Conservation (phyloP, 2,329 filamentous ascomycete genomes). For the Rachicladosporium sp. region DNA sequence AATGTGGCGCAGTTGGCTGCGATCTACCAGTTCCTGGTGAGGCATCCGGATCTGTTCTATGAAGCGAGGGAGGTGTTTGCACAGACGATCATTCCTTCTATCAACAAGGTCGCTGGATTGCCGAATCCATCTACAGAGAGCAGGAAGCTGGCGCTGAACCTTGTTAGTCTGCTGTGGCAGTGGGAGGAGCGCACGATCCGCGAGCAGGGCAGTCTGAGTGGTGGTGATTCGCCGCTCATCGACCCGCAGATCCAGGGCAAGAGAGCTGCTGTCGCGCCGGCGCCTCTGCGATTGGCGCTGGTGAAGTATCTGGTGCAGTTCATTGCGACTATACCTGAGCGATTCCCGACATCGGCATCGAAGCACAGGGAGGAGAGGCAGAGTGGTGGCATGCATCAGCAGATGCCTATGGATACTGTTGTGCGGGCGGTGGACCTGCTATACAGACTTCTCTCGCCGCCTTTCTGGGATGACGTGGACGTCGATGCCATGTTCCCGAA, state of each 20-base stretch:
- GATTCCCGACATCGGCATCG: constrained; percentile 58
- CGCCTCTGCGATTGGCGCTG: constrained; percentile 60
- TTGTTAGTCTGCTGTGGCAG: constrained; percentile 81
- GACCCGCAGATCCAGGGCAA: constrained; percentile 12
- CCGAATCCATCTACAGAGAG: constrained; percentile 80
- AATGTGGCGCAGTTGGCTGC: constrained; percentile 93
- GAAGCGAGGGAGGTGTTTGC: constrained; percentile 88
- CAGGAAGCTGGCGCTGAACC: constrained; percentile 78
- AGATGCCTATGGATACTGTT: constrained; percentile 59
- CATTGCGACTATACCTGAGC: constrained; percentile 78
- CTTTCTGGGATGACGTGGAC: constrained; percentile 85
- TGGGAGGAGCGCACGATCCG: constrained; percentile 82
- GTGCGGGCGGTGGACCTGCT: constrained; percentile 74
- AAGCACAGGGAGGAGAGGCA: constrained; percentile 42
- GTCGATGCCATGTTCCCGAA: constrained; percentile 76
- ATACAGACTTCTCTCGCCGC: constrained; percentile 70
- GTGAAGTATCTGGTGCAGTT: constrained; percentile 94
- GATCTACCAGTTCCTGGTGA: constrained; percentile 93
- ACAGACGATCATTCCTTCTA: constrained; percentile 72
- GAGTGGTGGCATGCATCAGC: constrained; percentile 38
- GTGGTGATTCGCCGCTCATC: constrained; percentile 13
- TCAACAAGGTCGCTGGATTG: constrained; percentile 75
- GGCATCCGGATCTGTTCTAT: constrained; percentile 87
- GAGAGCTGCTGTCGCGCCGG: constrained; percentile 26
- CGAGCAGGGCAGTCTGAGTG: constrained; percentile 34